Evolutionary conservation across 2,329 filamentous ascomycete genomes (phyloP).

Genomic region (Pseudocercospora musae): DNA sequence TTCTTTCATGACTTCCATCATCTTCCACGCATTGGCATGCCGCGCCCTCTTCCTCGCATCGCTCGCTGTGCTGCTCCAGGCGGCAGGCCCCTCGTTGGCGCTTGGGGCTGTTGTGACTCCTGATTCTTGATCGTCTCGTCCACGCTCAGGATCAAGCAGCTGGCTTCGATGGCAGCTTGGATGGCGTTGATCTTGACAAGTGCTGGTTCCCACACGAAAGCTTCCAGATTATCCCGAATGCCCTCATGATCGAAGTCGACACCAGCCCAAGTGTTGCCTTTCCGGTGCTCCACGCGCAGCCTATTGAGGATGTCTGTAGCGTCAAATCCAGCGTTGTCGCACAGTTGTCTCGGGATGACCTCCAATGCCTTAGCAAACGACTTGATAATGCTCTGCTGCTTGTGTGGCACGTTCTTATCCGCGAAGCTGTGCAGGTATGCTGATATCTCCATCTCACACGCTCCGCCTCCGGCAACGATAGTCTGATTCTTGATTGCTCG

Average conservation of each 20-base stretch:
- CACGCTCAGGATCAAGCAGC: conserved; percentile 90
- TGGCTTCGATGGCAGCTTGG: conserved; percentile 91
- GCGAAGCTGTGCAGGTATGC: conserved; percentile 90
- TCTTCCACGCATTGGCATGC: conserved; percentile 63
- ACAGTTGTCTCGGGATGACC: conserved; percentile 92
- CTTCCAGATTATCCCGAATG: conserved; percentile 88
- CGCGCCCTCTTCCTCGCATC: conserved; percentile 77
- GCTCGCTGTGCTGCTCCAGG: conserved; percentile 78
- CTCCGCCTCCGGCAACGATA: conserved; percentile 93
- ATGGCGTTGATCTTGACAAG: conserved; percentile 97
- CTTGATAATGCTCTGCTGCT: conserved; percentile 97
- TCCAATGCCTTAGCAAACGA: conserved; percentile 96
- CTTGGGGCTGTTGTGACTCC: conserved; percentile 81
- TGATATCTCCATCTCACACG: conserved; percentile 93
- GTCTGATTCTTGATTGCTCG: conserved; percentile 90
- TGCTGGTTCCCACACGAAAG: conserved; percentile 95
- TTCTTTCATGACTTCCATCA: conserved; percentile 3
- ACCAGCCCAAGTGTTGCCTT: conserved; percentile 88
- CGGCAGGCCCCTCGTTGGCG: conserved; percentile 64
- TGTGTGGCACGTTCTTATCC: conserved; percentile 86
- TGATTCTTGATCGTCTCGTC: conserved; percentile 98
- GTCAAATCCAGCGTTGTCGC: conserved; percentile 98
- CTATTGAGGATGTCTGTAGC: conserved; percentile 97
- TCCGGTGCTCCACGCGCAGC: conserved; percentile 91
- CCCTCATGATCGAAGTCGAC: conserved; percentile 94